Evolutionary conservation across 1,139 yeast species (phyloP).

Genomic region (Protomyces lactucae-debilis): DNA sequence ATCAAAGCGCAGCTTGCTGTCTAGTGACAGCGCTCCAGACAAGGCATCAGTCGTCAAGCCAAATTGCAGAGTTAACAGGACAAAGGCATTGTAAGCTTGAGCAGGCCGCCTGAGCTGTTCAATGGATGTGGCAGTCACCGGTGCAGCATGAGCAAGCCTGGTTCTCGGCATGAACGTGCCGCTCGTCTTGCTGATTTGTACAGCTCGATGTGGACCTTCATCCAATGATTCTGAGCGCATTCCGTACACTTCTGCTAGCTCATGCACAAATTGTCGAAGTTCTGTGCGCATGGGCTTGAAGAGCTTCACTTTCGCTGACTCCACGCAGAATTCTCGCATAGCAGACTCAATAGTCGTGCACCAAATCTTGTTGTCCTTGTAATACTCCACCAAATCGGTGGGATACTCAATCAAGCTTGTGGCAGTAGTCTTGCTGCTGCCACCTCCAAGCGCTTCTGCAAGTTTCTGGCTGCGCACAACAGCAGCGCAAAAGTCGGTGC

Average conservation of each 20-base stretch:
- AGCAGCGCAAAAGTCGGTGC: conserved; percentile 57
- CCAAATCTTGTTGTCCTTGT: conserved; percentile 56
- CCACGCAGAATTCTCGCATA: conserved; percentile 48
- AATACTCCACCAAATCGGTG: conserved; percentile 46
- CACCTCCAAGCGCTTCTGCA: conserved; percentile 56
- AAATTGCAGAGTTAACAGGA: conserved; percentile 30
- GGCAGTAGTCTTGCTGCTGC: conserved; percentile 32
- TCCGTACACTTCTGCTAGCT: conserved; percentile 55
- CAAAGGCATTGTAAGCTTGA: conserved; percentile 32
- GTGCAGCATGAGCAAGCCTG: conserved; percentile 10
- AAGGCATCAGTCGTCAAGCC: conserved; percentile 30
- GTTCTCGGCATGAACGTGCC: conserved; percentile 30
- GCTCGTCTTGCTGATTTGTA: conserved; percentile 48
- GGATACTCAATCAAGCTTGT: conserved; percentile 40
- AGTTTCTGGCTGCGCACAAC: conserved; percentile 57
- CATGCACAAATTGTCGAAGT: conserved; percentile 68
- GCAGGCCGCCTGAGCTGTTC: conserved; percentile 10
- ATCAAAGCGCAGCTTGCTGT: conserved; percentile 18
- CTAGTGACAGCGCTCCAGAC: not conserved
- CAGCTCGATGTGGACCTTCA: conserved; percentile 71
- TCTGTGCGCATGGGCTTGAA: conserved; percentile 69
- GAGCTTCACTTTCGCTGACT: conserved; percentile 45
- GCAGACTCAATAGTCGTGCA: conserved; percentile 48
- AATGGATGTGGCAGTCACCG: conserved; percentile 23
- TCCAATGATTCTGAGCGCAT: conserved; percentile 72